A percentile compares a stretch with the other conserved stretches of the same genome.
Conservation (phyloP, 1,284 basidiomycete species). For the Gomphus bonarii region DNA sequence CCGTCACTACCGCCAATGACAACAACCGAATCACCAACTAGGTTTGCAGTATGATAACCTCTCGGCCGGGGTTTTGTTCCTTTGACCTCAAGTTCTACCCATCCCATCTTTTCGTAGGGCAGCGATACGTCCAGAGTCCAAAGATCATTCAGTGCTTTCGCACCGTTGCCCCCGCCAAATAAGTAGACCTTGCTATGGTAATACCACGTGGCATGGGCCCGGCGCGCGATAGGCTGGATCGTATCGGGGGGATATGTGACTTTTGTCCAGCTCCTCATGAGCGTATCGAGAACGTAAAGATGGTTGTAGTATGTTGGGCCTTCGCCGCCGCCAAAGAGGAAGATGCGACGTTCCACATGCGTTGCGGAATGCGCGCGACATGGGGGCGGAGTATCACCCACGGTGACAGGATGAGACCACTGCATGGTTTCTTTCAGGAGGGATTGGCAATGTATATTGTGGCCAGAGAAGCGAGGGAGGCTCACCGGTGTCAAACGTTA, state of each 20-base stretch:
- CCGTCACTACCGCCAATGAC: constrained; percentile 77
- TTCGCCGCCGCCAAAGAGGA: constrained; percentile 82
- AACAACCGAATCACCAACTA: constrained; percentile 79
- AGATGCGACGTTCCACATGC: constrained; percentile 69
- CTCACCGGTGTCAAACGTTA: constrained; percentile 78
- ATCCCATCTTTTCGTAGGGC: constrained; percentile 40
- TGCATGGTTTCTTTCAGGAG: constrained; percentile 71
- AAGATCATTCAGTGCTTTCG: constrained; percentile 81
- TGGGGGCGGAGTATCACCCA: constrained; percentile 70
- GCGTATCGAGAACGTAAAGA: constrained; percentile 77
- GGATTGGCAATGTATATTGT: neutral
- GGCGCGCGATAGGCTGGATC: constrained; percentile 48
- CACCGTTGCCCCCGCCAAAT: constrained; percentile 88
- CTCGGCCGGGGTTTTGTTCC: constrained; percentile 50
- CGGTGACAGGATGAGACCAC: constrained; percentile 71
- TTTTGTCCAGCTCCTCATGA: constrained; percentile 54
- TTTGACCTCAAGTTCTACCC: constrained; percentile 47
- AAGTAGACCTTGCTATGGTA: constrained; percentile 71
- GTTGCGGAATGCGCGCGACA: constrained; percentile 86
- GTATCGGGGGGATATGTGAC: constrained; percentile 28
- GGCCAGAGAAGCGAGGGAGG: constrained; percentile 11
- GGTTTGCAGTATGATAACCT: constrained; percentile 86
- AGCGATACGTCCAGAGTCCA: constrained; percentile 64
- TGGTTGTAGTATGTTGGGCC: constrained; percentile 67
- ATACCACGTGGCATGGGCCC: constrained; percentile 80